Evolutionary conservation across 495 filamentous ascomycete species (phyloP).

Genomic region (Hypomontagnella submonticulosa): DNA sequence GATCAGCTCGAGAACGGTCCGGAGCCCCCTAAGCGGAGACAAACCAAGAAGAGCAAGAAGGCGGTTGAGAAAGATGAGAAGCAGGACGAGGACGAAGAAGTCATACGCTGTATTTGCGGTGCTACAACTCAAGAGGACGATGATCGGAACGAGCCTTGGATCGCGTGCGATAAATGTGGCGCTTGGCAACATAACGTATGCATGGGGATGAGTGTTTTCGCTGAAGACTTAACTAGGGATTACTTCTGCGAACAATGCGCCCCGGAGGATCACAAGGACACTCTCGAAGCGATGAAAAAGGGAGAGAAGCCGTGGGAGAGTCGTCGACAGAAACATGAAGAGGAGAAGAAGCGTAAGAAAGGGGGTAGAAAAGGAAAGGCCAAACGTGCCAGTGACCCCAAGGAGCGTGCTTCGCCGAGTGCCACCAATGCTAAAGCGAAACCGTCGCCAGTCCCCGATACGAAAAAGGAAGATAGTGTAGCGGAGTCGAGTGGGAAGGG

Average conservation of each 20-base stretch:
- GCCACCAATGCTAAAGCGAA: constrained; percentile 47
- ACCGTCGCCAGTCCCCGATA: constrained; percentile 54
- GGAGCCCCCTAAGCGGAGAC: constrained; percentile 71
- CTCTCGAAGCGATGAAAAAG: constrained; percentile 75
- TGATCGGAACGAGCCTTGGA: constrained; percentile 83
- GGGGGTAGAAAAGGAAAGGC: constrained; percentile 61
- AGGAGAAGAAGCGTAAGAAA: constrained; percentile 61
- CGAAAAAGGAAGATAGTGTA: constrained; percentile 54
- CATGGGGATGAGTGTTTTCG: constrained; percentile 83
- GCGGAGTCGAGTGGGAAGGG: constrained; percentile 50
- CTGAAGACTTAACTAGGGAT: constrained; percentile 75
- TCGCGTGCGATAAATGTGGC: constrained; percentile 88
- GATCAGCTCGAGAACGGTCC: constrained; percentile 73
- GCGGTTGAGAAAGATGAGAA: constrained; percentile 67
- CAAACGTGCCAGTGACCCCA: constrained; percentile 62
- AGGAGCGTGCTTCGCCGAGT: constrained; percentile 55
- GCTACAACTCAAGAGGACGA: constrained; percentile 84
- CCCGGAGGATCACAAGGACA: constrained; percentile 80
- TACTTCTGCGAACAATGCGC: constrained; percentile 93
- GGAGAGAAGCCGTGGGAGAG: constrained; percentile 92
- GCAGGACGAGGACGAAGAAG: constrained; percentile 66
- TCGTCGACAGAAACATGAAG: constrained; percentile 65
- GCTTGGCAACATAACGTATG: constrained; percentile 98
- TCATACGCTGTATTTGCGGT: constrained; percentile 94
- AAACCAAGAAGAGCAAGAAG: constrained; percentile 65